These are phyloP conservation scores for Dryas integrifolia DNA, from an alignment of 331 rosid species.

Conservation along the genomic window DNA sequence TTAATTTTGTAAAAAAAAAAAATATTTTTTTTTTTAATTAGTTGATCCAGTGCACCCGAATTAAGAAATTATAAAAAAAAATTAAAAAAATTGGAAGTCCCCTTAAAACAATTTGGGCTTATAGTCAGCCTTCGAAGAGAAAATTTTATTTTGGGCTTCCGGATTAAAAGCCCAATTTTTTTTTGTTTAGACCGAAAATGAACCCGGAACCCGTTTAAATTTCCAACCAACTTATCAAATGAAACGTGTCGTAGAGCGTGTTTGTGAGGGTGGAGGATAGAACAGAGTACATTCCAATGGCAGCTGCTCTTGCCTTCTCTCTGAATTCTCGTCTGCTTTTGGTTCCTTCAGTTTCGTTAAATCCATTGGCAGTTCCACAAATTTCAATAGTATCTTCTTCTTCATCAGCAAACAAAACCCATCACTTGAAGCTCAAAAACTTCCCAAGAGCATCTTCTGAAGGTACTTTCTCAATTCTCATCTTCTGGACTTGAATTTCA, in stretches of 20 bases:
- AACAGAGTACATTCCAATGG: conserved; percentile 35
- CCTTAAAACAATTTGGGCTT: too few species aligned
- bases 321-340: conserved; percentile 22
- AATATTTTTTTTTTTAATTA: too few species aligned
- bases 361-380: conserved; percentile 12
- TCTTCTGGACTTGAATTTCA: conserved; percentile 10
- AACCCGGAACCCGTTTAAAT: background rate
- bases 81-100: too few species aligned
- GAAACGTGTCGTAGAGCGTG: background rate
- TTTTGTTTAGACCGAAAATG: background rate
- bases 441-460: conserved; percentile 49
- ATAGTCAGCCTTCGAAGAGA: background rate
- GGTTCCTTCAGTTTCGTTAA: conserved; percentile 18
- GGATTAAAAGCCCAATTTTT: background rate
- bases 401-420: conserved; percentile 18
- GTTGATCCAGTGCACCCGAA: too few species aligned
- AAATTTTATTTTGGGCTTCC: background rate
- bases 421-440: conserved; percentile 42
- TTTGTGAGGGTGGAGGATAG: background rate
- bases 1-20: too few species aligned
- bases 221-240: background rate
- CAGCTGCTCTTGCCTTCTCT: conserved; percentile 39
- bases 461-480: conserved; percentile 41
- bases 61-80: too few species aligned
- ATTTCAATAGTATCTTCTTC: conserved; percentile 30